phyloP scores from a whole-genome alignment of 495 filamentous ascomycete species.

The Penicilliopsis zonata region DNA sequence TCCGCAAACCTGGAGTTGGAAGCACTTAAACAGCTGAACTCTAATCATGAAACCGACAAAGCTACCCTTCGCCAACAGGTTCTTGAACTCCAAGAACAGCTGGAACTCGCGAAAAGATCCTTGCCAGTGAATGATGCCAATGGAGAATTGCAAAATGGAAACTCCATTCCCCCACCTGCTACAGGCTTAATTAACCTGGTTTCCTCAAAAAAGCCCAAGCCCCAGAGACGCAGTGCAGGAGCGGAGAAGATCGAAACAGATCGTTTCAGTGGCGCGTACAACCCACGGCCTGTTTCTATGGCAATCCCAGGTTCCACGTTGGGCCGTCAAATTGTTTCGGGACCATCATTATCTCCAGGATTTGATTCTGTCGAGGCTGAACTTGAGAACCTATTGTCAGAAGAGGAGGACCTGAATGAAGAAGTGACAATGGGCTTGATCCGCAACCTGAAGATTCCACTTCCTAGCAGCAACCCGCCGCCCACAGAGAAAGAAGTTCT shows the following conservation, averaged over 20 bases:
- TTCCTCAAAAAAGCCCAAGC: constrained; percentile 94
- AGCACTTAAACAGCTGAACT: constrained; percentile 53
- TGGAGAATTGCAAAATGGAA: constrained; percentile 65
- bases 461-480: constrained; percentile 68
- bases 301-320: constrained; percentile 53
- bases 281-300: constrained; percentile 93
- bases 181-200: constrained; percentile 92
- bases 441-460: constrained; percentile 87
- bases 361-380: constrained; percentile 86
- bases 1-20: constrained; percentile 68
- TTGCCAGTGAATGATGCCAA: constrained; percentile 38
- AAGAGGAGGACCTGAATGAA: constrained; percentile 90
- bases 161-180: constrained; percentile 36
- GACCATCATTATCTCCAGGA: constrained; percentile 61
- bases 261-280: constrained; percentile 81
- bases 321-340: constrained; percentile 53
- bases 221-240: constrained; percentile 87
- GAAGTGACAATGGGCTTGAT: constrained; percentile 95
- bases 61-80: constrained; percentile 74
- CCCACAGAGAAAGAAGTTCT: constrained; percentile 97
- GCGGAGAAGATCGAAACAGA: constrained; percentile 74
- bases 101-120: constrained; percentile 71
- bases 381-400: constrained; percentile 82
- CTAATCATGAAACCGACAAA: constrained; percentile 71
- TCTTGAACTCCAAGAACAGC: constrained; percentile 78